These are phyloP conservation scores for Grosmannia clavigera DNA, from an alignment of 2,329 filamentous ascomycete genomes.

Conservation along the genomic window DNA sequence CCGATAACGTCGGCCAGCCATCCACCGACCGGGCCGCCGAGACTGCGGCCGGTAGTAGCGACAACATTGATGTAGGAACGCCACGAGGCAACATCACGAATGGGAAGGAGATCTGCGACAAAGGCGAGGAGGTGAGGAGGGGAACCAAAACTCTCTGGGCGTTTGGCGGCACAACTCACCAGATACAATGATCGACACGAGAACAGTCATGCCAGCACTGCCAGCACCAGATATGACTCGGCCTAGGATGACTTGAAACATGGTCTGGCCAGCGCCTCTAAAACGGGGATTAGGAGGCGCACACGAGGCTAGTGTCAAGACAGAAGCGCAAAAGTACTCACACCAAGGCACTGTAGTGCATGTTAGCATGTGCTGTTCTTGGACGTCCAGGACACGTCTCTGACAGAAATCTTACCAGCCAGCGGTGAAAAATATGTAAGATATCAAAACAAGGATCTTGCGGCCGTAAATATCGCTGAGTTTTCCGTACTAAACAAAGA, in stretches of 20 bases:
- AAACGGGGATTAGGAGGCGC: not conserved
- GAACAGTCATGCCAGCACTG: slow-evolving; percentile 34
- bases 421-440: slow-evolving; percentile 36
- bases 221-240: slow-evolving; percentile 39
- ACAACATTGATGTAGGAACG: slow-evolving; percentile 40
- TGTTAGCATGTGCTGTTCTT: not conserved
- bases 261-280: slow-evolving; percentile 30
- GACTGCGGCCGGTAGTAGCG: slow-evolving; percentile 35
- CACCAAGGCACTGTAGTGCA: slow-evolving; percentile 18
- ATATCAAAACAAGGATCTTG: slow-evolving; percentile 33
- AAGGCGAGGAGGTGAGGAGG: not conserved
- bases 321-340: slow-evolving; percentile 10
- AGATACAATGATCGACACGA: slow-evolving; percentile 40
- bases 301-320: not conserved
- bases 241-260: slow-evolving; percentile 36
- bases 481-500: slow-evolving; percentile 35
- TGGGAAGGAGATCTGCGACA: slow-evolving; percentile 32
- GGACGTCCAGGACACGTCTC: not conserved
- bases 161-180: slow-evolving; percentile 19
- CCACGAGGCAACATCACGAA: slow-evolving; percentile 41
- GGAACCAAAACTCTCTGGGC: not conserved
- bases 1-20: slow-evolving; percentile 49
- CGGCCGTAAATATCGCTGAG: slow-evolving; percentile 46
- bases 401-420: slow-evolving; percentile 27
- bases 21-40: slow-evolving; percentile 46